These are phyloP conservation scores for Mycena filopes DNA, from an alignment of 768 basidiomycete genomes.

Conservation along the genomic window DNA sequence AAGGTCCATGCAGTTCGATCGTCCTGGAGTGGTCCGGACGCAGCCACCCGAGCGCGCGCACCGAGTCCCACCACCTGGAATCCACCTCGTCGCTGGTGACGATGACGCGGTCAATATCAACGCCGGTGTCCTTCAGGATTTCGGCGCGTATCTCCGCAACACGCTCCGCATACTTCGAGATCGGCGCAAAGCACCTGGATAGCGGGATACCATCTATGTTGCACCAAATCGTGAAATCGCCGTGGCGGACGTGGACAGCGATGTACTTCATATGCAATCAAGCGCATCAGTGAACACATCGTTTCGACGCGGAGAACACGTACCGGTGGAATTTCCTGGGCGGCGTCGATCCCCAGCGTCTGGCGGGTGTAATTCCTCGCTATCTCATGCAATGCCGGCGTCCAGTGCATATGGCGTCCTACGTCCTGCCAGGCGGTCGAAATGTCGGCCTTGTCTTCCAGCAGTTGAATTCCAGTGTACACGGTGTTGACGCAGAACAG, in stretches of 20 bases:
- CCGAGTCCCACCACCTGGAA: constrained; percentile 46
- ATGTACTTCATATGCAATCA: too few species aligned
- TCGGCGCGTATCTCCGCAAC: constrained; percentile 46
- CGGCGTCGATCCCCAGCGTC: constrained; percentile 33
- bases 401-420: constrained; percentile 44
- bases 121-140: constrained; percentile 35
- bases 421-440: constrained; percentile 44
- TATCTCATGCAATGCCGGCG: constrained; percentile 34
- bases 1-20: constrained; percentile 39
- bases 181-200: constrained; percentile 44
- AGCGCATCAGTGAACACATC: neutral
- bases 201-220: constrained; percentile 25
- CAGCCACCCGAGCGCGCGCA: constrained; percentile 43
- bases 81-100: constrained; percentile 55
- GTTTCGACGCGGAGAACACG: neutral
- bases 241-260: constrained; percentile 48
- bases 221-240: constrained; percentile 48
- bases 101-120: constrained; percentile 43
- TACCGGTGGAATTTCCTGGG: constrained; percentile 37
- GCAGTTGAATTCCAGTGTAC: constrained; percentile 31
- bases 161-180: constrained; percentile 41
- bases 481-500: constrained; percentile 36
- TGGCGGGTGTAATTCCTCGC: constrained; percentile 38
- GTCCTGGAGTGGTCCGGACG: constrained; percentile 44
- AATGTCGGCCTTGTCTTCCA: constrained; percentile 27